Evolutionary conservation across 257 asterid genomes (phyloP), one percentile per base, ranked within the genome.

Genomic region (Ajuga chamaepitys): DNA sequence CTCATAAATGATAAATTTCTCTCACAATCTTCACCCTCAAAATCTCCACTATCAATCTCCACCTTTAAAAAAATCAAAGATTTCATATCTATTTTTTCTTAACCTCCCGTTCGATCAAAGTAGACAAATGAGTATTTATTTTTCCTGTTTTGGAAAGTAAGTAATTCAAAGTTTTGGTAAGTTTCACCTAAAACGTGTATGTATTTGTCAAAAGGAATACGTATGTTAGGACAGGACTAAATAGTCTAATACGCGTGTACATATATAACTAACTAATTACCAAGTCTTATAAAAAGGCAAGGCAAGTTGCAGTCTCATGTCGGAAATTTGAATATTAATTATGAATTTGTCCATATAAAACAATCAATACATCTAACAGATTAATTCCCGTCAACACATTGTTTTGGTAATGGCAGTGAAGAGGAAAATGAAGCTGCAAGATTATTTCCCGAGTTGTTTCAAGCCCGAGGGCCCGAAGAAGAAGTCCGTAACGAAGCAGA

Each of bases 381-480:
- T n/a, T n/a, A n/a, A n/a, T 20, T 70, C 74, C 34, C 34, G 5
- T 2, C 5, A 2, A 2, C 34, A 28, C 34, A 28, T 28, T 5
- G 34, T 8, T 28, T 5, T 28, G 2, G 37, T 4, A 30, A 83
- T 78, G 89, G 81, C 81, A 6, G 78, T 74, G 3, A 79, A 78
- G 72, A 86, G 80, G 77, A 87, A 81, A 82, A 70, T 50, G 61
- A 72, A 53, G 57, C 84, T 89, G 93, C 91, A 78, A 46, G 78
- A 79, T 2, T 67, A 71, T 18, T 74, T 87, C 16, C 75, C 86
- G 1, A 75, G 75, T 8, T 93, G 96, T 59, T 81, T 79, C 83
- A 83, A 75, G 73, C 14, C 77, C 7, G 77, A 70, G 11, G 30
- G 52, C 14, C 48, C 85, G 13, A 67, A 69, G 68, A 77, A 81